These are phyloP conservation scores for Monilinia fructigena DNA, from an alignment of 2,329 filamentous ascomycete genomes.

Conservation along the genomic window DNA sequence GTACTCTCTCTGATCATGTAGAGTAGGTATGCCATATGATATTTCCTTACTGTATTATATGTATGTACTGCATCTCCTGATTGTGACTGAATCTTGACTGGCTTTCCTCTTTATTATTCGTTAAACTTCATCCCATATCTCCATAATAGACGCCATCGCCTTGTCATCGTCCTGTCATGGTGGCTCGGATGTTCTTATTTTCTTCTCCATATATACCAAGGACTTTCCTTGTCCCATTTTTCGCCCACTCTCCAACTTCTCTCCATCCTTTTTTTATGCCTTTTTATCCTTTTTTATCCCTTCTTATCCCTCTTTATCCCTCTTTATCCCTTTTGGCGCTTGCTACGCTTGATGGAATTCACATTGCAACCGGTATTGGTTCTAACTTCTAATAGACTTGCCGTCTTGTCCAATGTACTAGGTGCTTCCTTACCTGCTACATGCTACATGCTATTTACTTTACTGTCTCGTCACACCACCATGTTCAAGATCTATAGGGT, in stretches of 20 bases:
- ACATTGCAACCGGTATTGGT: constrained; percentile 1
- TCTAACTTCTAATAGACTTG: background rate
- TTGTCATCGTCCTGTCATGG: too few species aligned
- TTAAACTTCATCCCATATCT: too few species aligned
- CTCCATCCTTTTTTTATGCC: constrained; percentile 9
- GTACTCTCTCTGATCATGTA: too few species aligned
- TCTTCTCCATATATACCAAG: background rate
- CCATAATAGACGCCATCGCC: background rate
- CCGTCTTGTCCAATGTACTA: background rate
- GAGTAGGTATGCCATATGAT: too few species aligned
- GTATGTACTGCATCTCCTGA: too few species aligned
- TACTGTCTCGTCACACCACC: constrained; percentile 22
- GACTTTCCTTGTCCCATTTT: constrained; percentile 9
- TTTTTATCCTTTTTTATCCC: constrained; percentile 1
- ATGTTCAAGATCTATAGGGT: constrained; percentile 6
- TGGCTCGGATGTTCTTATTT: too few species aligned
- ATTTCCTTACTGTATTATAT: too few species aligned
- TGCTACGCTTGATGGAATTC: constrained; percentile 11
- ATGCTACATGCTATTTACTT: background rate
- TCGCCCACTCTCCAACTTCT: constrained; percentile 9
- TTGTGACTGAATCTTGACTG: too few species aligned
- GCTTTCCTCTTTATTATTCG: too few species aligned
- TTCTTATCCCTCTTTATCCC: background rate
- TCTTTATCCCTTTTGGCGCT: constrained; percentile 16
- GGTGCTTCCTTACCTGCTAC: background rate